A percentile compares a stretch with the other conserved stretches of the same genome.
phyloP scores from a whole-genome alignment of 352 stramenopile genomes.

The Phytophthora sp. region DNA sequence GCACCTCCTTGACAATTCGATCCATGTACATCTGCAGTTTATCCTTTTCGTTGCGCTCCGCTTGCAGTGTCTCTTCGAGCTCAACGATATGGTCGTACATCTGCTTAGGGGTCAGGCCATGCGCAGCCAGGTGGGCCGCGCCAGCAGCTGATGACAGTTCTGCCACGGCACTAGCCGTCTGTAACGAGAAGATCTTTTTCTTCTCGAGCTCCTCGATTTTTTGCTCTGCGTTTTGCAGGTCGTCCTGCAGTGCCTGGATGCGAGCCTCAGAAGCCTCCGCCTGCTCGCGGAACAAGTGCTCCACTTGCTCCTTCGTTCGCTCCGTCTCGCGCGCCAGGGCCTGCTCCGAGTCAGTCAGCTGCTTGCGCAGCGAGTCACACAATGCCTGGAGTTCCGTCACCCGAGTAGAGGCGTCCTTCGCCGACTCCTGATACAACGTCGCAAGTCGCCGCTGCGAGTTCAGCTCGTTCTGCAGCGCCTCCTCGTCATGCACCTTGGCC shows the following conservation, averaged over 20 bases:
- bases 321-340: conserved; percentile 67
- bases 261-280: conserved; percentile 54
- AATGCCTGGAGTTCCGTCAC: conserved; percentile 63
- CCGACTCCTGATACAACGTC: conserved; percentile 77
- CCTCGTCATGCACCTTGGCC: conserved; percentile 63
- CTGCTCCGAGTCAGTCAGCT: conserved; percentile 65
- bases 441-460: conserved; percentile 69
- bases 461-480: conserved; percentile 72
- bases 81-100: conserved; percentile 91
- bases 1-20: conserved; percentile 93
- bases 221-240: conserved; percentile 59
- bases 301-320: conserved; percentile 67
- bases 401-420: conserved; percentile 53
- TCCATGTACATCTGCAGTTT: conserved; percentile 92
- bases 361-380: conserved; percentile 63
- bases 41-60: conserved; percentile 84
- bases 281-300: conserved; percentile 81
- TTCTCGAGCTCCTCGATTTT: conserved; percentile 65
- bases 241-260: conserved; percentile 60
- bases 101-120: conserved; percentile 86
- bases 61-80: conserved; percentile 82
- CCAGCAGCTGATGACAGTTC: conserved; percentile 68
- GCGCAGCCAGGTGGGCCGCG: conserved; percentile 65
- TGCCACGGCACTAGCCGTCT: conserved; percentile 55
- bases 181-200: conserved; percentile 64